Evolutionary conservation across 345 rosid species (phyloP), one percentile per base, ranked within the genome.

Genomic region (Rhizophora apiculata): DNA sequence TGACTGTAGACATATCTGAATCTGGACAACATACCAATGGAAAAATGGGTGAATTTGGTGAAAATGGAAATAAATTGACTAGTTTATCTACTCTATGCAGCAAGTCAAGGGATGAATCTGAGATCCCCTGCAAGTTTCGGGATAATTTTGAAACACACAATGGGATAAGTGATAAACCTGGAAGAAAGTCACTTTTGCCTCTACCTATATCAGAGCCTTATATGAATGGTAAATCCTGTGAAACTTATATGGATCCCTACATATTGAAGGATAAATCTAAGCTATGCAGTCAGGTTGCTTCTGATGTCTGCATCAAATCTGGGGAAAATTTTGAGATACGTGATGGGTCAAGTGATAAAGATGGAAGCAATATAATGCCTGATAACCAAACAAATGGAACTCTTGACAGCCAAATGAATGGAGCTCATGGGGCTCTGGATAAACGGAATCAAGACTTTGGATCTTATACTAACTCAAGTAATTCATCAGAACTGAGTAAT

Each of bases 331-430:
- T 69, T 62, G 72, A 83, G 43, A 57, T 36, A 22, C 32, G 60
- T 58, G 78, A 76, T 78, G 79, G 79, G 63, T 81, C 66, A 62
- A 72, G 59, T 52, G 73, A 73, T 62, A 79, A 83, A 71, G 82
- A 74, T 46, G 81, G 37, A 74, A 69, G 37, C 63, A 76, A 79
- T 74, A 65, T 72, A 70, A 85, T 74, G 71, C 63, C 64, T 61
- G 80, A 66, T 65, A 64, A 66, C 73, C 77, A 70, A 65, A 76
- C 55, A 49, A 85, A 85, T 78, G 88, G 82, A 75, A 61, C 74
- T 63, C 74, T 29, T 70, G 72, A 46, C 63, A 13, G 19, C 49
- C 49, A 43, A 43, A 43, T 43, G 49, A 43, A 43, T 43, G 49
- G 49, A 43, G 15, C 49, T 65, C 43, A 32, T 5, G 34, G 34